Evolutionary conservation across 23 red algal species (phyloP), one percentile per base, ranked within the genome.

Genomic region (Cyanidioschyzon merolae): DNA sequence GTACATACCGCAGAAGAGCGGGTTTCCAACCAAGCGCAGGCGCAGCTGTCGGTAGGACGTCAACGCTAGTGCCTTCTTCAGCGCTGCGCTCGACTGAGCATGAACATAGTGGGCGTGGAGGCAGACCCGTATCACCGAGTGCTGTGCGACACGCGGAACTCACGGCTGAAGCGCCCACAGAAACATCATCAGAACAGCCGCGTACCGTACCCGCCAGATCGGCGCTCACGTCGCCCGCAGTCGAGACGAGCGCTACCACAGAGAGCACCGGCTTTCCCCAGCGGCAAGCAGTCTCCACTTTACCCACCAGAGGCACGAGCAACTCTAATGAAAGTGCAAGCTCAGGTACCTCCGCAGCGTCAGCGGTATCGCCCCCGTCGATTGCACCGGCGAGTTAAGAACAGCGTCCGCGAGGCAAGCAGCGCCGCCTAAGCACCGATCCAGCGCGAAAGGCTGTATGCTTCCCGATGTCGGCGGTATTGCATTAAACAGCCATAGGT

Each of bases 401-500:
- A n/a, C n/a, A n/a, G n/a, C n/a, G n/a, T n/a, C n/a, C n/a, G n/a
- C n/a, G n/a, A n/a, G n/a, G n/a, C n/a, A n/a, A n/a, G n/a, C n/a
- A n/a, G n/a, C n/a, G n/a, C n/a, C n/a, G n/a, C n/a, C 21, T 21
- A 54, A 21, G 45, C 7, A 54, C 45, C 45, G 7, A 54, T 54
- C 45, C 45, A 54, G 45, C 45, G 45, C 45, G 45, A 54, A 15
- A 54, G 12, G 45, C 45, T 54, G 45, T 54, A 54, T 7, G 45
- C 7, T 21, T 54, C 45, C 63, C 63, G 63, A 71, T 35, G 7
- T 25, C 63, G 63, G 63, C 63, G 63, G 36, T 82, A 93, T 51
- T 93, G 83, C 38, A 93, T 38, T 39, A 93, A 59, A 75, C 90
- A 84, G 12, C 84, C 83, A 71, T 93, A 93, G 21, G 80, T 88